phyloP scores from a whole-genome alignment of 768 basidiomycete species.

The Mycena leptocephala region DNA sequence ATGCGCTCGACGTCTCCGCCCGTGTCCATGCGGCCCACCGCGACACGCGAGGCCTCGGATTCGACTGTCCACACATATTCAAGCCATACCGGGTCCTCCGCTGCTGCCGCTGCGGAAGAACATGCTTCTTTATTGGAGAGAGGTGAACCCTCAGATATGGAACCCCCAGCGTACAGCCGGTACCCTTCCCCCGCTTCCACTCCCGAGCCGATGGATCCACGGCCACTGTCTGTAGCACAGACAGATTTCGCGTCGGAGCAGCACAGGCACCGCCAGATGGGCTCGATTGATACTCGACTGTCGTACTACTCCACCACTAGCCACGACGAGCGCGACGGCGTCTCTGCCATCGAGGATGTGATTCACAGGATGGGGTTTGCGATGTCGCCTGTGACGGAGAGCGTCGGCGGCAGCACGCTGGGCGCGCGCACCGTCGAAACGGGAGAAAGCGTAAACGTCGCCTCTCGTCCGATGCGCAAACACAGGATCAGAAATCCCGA shows the following conservation, averaged over 20 bases:
- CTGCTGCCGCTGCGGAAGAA: background rate
- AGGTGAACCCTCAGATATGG: background rate
- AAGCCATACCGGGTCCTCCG: background rate
- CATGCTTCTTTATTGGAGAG: background rate
- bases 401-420: conserved; percentile 17
- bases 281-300: conserved; percentile 50
- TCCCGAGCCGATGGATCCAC: conserved; percentile 34
- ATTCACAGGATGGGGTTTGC: conserved; percentile 40
- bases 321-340: conserved; percentile 32
- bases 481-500: conserved; percentile 24
- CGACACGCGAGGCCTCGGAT: too few relatives aligned
- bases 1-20: too few relatives aligned
- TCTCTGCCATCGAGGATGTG: conserved; percentile 42
- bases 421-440: conserved; percentile 40
- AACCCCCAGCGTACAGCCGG: too few relatives aligned
- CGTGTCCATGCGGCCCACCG: too few relatives aligned
- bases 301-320: conserved; percentile 44
- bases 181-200: conserved; percentile 34
- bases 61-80: conserved; percentile 20
- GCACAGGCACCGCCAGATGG: conserved; percentile 39
- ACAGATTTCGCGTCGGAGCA: background rate
- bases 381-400: background rate
- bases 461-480: conserved; percentile 11
- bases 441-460: conserved; percentile 33
- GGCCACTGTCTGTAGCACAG: conserved; percentile 19